Conservation (phyloP, 805 yeast genomes). For the Myxozyma neotropica region DNA sequence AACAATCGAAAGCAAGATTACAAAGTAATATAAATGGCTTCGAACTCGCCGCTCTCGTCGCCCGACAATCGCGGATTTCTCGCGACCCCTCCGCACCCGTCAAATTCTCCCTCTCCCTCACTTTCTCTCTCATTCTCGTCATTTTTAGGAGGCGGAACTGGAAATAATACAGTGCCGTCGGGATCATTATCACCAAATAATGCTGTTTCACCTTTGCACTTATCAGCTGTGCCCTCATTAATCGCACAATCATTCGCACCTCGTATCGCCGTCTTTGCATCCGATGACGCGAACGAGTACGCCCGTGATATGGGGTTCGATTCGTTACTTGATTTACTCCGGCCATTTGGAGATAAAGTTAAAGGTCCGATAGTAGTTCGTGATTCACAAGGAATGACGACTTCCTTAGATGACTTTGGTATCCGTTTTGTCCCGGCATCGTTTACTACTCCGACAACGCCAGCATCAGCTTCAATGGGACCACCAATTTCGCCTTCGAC, state of each 20-base stretch:
- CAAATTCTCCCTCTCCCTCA: conserved; percentile 26
- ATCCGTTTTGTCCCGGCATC: conserved; percentile 49
- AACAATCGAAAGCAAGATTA: too few relatives aligned
- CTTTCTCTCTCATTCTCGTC: conserved; percentile 27
- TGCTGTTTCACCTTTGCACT: conserved; percentile 24
- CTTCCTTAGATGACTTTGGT: conserved; percentile 56
- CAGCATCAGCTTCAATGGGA: neutral
- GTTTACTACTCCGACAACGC: neutral
- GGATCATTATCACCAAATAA: conserved; percentile 23
- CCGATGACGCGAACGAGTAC: conserved; percentile 50
- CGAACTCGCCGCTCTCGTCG: conserved; percentile 10
- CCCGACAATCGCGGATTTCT: conserved; percentile 6
- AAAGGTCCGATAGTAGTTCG: conserved; percentile 52
- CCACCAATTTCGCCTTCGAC: neutral
- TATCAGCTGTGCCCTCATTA: conserved; percentile 24
- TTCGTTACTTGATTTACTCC: conserved; percentile 53
- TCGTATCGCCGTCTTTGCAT: conserved; percentile 52
- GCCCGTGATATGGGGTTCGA: conserved; percentile 49
- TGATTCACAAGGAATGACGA: conserved; percentile 55
- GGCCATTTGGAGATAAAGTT: conserved; percentile 60
- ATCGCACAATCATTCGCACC: conserved; percentile 52
- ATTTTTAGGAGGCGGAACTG: conserved; percentile 16
- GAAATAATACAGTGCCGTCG: neutral
- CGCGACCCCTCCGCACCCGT: conserved; percentile 4
- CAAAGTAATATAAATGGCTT: neutral